A percentile compares a stretch with the other conserved stretches of the same genome.
phyloP scores from a whole-genome alignment of 129 eudicot species.

The Escallonia rubra region DNA sequence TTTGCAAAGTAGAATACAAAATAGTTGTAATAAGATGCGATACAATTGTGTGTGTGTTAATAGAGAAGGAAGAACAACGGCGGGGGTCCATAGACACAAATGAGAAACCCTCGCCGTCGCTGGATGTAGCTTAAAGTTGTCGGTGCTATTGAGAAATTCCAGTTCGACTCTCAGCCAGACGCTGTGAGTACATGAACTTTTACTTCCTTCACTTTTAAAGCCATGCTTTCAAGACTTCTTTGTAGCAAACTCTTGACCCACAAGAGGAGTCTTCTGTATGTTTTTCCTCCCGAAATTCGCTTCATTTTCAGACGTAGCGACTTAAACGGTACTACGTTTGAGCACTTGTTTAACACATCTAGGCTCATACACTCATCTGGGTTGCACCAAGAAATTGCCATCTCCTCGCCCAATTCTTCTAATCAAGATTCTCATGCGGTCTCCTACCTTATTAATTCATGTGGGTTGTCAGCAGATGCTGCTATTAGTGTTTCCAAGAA shows the following conservation, averaged over 20 bases:
- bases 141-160: background rate
- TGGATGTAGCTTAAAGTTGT: background rate
- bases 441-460: conserved; percentile 17
- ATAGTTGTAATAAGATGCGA: no score
- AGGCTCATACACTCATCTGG: background rate
- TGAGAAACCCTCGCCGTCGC: background rate
- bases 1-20: no score
- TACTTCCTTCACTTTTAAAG: background rate
- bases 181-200: background rate
- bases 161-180: background rate
- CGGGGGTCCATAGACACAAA: no score
- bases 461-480: conserved; percentile 19
- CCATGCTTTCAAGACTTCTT: background rate
- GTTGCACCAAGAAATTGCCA: background rate
- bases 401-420: background rate
- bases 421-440: conserved; percentile 2
- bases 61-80: no score
- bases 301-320: background rate
- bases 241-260: conserved; percentile 3
- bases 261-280: background rate
- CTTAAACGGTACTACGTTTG: background rate
- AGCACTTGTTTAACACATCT: background rate
- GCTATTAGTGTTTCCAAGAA: conserved; percentile 8
- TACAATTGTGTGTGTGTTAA: no score
- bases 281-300: background rate